Evolutionary conservation across 306 rosid species (phyloP), one percentile per base, ranked within the genome.

Genomic region (Lathyrus oleraceus): DNA sequence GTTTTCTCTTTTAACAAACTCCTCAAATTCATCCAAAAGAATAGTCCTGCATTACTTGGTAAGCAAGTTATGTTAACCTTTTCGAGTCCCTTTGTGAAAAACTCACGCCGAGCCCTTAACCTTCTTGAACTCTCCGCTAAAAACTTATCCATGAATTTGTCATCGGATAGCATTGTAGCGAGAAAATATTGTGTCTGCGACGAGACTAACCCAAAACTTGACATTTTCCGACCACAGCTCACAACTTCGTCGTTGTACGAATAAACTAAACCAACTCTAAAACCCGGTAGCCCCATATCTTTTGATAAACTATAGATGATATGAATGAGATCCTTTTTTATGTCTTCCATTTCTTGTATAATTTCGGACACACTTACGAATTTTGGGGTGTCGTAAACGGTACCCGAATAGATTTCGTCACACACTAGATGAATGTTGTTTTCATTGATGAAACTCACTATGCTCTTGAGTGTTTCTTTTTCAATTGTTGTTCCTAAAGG

Each of bases 241-340:
- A 94, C 92, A 1, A 90, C 97, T 0, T 3, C 48, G 6, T 90
- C 95, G 8, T 90, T 94, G 79, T 75, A 88, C 3, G 98, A 94
- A 64, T 90, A 94, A 57, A 94, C 87, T 5, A 94, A 82, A 3
- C 98, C 98, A 4, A 94, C 95, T 23, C 98, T 54, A 0, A 94
- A 73, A 1, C 98, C 98, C 0, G 98, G 98, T 14, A 94, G 67
- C 0, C 98, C 98, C 97, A 94, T 75, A 68, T 90, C 98, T 66
- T 94, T 90, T 2, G 98, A 94, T 72, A 94, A 65, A 40, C 97
- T 88, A 38, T 84, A 90, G 16, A 91, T 79, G 4, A 90, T 79
- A 83, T 94, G 98, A 69, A 94, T 78, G 39, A 94, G 87, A 2
- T 94, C 83, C 0, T 47, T 72, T 17, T 88, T 87, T 81, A 82